Evolutionary conservation across 139 green algal genomes (phyloP).

Genomic region (Auxenochlorella pyrenoidosa): DNA sequence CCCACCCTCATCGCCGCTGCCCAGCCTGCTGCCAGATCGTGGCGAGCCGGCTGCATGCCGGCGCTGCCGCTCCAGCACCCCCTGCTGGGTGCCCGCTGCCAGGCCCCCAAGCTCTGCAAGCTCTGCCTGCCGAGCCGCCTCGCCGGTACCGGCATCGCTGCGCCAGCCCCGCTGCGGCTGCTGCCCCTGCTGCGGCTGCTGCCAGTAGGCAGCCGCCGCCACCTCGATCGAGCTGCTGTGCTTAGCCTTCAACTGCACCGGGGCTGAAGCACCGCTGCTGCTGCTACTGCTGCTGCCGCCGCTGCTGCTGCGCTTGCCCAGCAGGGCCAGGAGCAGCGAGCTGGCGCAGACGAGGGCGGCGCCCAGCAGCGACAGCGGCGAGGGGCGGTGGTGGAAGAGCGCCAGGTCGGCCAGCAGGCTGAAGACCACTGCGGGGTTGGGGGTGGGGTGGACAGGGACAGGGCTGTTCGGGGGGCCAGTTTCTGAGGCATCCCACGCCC

Average conservation of each 20-base stretch:
- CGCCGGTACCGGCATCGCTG: too few species aligned
- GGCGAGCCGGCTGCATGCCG: too few species aligned
- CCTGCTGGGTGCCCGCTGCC: too few species aligned
- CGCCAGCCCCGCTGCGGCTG: background rate
- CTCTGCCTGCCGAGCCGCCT: too few species aligned
- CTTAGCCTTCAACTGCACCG: background rate
- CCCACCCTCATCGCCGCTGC: background rate
- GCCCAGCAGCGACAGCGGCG: background rate
- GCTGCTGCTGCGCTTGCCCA: background rate
- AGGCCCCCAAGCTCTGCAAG: too few species aligned
- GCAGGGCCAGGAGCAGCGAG: background rate
- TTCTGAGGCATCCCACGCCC: too few species aligned
- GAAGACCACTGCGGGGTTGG: background rate
- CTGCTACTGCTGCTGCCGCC: background rate
- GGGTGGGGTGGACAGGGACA: too few species aligned
- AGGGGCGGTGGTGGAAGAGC: background rate
- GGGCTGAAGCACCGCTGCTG: background rate
- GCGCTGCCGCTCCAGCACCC: too few species aligned
- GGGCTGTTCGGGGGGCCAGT: too few species aligned
- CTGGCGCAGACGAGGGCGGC: constrained; percentile 15
- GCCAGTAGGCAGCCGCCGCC: background rate
- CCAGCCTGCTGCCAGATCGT: too few species aligned
- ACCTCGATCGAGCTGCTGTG: background rate
- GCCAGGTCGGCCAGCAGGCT: constrained; percentile 10
- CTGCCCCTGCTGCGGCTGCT: background rate